Percentiles rank a stretch among this genome's conserved stretches.
These are phyloP conservation scores for Sordaria brevicollis DNA, from an alignment of 495 filamentous ascomycete species.

Conservation along the genomic window DNA sequence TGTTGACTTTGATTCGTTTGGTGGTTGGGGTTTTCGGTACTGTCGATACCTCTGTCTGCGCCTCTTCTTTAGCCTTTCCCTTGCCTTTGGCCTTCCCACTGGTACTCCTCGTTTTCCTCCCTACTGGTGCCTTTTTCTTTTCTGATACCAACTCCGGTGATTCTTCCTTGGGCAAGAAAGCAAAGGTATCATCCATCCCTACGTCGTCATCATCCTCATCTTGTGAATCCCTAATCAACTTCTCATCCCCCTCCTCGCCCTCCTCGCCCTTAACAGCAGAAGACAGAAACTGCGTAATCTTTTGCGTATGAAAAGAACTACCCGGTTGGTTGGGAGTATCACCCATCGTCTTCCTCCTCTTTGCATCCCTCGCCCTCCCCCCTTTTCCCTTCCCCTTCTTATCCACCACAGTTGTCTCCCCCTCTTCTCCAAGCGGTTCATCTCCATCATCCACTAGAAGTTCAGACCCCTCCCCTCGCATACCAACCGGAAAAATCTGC, in stretches of 20 bases:
- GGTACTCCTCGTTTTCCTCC: neutral
- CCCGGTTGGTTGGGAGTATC: slow-evolving; percentile 17
- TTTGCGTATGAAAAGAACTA: slow-evolving; percentile 34
- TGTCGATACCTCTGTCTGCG: neutral
- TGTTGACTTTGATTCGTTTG: slow-evolving; percentile 21
- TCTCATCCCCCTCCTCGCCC: slow-evolving; percentile 4
- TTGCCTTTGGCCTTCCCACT: neutral
- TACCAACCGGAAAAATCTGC: too few relatives aligned
- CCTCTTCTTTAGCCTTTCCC: neutral
- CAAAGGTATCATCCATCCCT: neutral
- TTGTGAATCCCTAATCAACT: slow-evolving; percentile 27
- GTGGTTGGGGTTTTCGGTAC: slow-evolving; percentile 24
- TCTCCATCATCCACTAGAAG: slow-evolving; percentile 7
- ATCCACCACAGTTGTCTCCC: slow-evolving; percentile 5
- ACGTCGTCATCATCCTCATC: slow-evolving; percentile 16
- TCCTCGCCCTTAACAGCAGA: slow-evolving; percentile 7
- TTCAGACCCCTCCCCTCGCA: slow-evolving; percentile 2
- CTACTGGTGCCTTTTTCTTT: neutral
- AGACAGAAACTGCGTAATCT: slow-evolving; percentile 32
- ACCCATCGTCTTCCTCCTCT: slow-evolving; percentile 34
- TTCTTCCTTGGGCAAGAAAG: neutral
- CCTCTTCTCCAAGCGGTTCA: slow-evolving; percentile 6
- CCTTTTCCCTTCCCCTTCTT: slow-evolving; percentile 10
- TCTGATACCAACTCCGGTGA: neutral
- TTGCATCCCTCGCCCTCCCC: slow-evolving; percentile 7